Base-by-base conservation (phyloP, 192 early-diverging fungal species). In the Linnemannia hyalina region DNA sequence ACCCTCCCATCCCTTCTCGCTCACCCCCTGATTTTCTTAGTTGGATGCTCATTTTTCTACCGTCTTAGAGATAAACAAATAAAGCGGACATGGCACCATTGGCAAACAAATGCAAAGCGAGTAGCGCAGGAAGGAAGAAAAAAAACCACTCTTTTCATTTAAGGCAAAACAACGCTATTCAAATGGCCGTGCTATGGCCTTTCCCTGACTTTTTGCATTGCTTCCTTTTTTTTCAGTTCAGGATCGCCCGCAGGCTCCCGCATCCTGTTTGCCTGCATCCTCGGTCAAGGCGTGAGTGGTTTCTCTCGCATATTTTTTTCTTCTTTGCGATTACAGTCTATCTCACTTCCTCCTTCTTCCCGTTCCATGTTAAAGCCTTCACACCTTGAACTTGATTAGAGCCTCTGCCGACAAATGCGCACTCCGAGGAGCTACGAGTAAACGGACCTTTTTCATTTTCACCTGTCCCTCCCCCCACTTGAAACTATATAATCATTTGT, bases 191-290 rank as follows among this genome's bases (percentile, higher is more conserved):
- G 29, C 60, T 32, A 16, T 16, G 29, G 3, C 23, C 60, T 29
- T 32, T 65, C 9, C 29, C 60, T 65, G n/a, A 26, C 26, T 13
- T 60, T 29, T 65, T 29, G 60, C 26, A 65, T 32, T 32, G n/a
- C 60, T 13, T 65, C 26, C 26, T 11, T 65, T 32, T 32, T 65
- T 65, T 65, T 26, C 60, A 11, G 60, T 4, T 32, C 60, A 65
- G 60, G 60, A 65, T 65, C 60, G 60, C 29, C 60, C 60, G 60
- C 60, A 65, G n/a, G 10, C 29, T 65, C 60, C 57, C 57, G 57
- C 26, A 63, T 63, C 22, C 29, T 29, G 23, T n/a, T 63, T 32
- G 6, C n/a, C 60, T 32, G 60, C 60, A 65, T 65, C 3, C 60
- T 32, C 26, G 29, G 26, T 32, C 60, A 65, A 65, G 60, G 60